phyloP scores from a whole-genome alignment of 768 basidiomycete species.

The Termitomyces sp. region DNA sequence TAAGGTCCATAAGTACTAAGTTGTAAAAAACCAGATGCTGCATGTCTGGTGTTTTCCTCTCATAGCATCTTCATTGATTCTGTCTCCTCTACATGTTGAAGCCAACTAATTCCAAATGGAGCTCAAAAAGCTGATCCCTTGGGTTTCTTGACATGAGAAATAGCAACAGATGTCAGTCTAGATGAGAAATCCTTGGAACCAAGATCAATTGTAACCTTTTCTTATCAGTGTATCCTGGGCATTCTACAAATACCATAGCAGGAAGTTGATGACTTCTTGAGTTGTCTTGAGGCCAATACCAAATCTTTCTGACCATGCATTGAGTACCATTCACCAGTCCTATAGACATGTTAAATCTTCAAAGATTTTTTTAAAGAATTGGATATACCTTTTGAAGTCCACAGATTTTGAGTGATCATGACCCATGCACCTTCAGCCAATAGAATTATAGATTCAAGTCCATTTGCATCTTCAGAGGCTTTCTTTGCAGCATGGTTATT shows the following conservation, averaged over 20 bases:
- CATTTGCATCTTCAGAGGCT: slow-evolving; percentile 20
- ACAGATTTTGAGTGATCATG: slow-evolving; percentile 22
- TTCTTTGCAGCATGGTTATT: slow-evolving; percentile 14
- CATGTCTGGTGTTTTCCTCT: neutral
- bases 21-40: neutral
- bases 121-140: neutral
- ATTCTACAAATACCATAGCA: slow-evolving; percentile 4
- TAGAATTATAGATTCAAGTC: slow-evolving; percentile 15
- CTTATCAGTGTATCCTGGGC: slow-evolving; percentile 3
- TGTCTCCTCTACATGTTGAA: neutral
- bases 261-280: slow-evolving; percentile 1
- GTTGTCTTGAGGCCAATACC: neutral
- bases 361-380: neutral
- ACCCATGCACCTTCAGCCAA: slow-evolving; percentile 18
- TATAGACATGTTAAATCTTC: neutral
- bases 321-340: neutral
- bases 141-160: no score
- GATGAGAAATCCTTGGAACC: no score
- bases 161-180: no score
- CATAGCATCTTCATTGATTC: neutral
- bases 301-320: neutral
- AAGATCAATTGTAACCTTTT: no score
- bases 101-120: neutral
- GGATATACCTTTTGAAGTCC: neutral
- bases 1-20: no score